Evolutionary conservation across 164 flowering plant genomes (phyloP).

Genomic region (Echeveria elegans): DNA sequence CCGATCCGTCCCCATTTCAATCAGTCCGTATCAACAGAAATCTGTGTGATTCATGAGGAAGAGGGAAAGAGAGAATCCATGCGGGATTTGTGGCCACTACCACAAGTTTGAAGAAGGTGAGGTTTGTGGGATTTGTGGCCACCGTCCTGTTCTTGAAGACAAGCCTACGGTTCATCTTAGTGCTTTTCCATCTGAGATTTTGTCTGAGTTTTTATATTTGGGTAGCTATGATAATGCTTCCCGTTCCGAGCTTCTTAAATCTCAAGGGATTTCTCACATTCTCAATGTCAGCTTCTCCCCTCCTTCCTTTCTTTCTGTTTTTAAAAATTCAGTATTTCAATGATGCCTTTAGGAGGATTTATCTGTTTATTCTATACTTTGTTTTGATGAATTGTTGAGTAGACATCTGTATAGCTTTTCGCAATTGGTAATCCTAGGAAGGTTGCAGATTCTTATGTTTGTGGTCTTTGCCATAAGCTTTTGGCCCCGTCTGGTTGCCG

Average conservation of each 20-base stretch:
- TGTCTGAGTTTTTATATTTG: slow-evolving; percentile 81
- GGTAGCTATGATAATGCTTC: slow-evolving; percentile 98
- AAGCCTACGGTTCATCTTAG: slow-evolving; percentile 36
- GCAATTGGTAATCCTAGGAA: too few relatives aligned
- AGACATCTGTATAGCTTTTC: too few relatives aligned
- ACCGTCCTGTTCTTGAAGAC: slow-evolving; percentile 43
- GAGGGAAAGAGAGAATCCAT: slow-evolving; percentile 95
- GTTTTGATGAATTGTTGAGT: not conserved
- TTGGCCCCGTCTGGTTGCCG: too few relatives aligned
- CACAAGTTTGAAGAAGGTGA: slow-evolving; percentile 96
- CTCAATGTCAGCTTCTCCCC: slow-evolving; percentile 67
- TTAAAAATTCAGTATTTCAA: not conserved
- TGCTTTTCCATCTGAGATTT: slow-evolving; percentile 80
- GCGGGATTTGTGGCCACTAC: slow-evolving; percentile 92
- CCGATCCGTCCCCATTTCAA: too few relatives aligned
- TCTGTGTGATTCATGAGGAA: slow-evolving; percentile 76
- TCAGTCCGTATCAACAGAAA: too few relatives aligned
- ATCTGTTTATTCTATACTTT: too few relatives aligned
- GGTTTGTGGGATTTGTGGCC: slow-evolving; percentile 88
- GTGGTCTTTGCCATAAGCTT: too few relatives aligned
- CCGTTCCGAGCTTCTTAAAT: slow-evolving; percentile 75
- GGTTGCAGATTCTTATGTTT: too few relatives aligned
- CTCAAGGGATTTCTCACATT: slow-evolving; percentile 77
- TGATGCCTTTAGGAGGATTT: not conserved
- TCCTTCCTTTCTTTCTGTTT: too few relatives aligned